Evolutionary conservation across 1,139 yeast species (phyloP).

Genomic region (Candida tetrigidarum): DNA sequence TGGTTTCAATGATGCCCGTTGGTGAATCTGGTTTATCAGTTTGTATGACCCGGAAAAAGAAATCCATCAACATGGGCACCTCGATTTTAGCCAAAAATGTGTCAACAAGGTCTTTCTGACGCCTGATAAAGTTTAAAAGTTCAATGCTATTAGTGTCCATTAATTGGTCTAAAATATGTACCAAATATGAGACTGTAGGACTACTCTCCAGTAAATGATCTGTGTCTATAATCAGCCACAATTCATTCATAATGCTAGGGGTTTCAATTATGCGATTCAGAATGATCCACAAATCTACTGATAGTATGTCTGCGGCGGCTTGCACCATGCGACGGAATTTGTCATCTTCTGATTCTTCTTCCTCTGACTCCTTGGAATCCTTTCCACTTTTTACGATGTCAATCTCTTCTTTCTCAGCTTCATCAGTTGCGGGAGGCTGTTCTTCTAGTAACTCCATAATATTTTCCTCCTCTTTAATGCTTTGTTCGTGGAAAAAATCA

Average conservation of each 20-base stretch:
- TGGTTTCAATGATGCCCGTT: constrained; percentile 60
- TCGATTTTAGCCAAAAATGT: constrained; percentile 57
- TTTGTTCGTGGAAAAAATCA: constrained; percentile 38
- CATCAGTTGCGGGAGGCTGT: constrained; percentile 12
- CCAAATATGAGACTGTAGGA: constrained; percentile 44
- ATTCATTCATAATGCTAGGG: constrained; percentile 42
- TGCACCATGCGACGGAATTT: constrained; percentile 45
- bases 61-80: constrained; percentile 60
- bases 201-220: constrained; percentile 43
- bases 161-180: constrained; percentile 49
- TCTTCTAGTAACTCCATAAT: constrained; percentile 20
- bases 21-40: constrained; percentile 69
- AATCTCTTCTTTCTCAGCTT: constrained; percentile 19
- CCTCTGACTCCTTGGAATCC: constrained; percentile 18
- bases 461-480: constrained; percentile 28
- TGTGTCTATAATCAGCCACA: constrained; percentile 46
- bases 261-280: constrained; percentile 51
- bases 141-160: constrained; percentile 53
- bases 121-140: constrained; percentile 56
- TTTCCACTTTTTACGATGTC: constrained; percentile 13
- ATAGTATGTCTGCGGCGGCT: constrained; percentile 45
- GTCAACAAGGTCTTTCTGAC: constrained; percentile 56
- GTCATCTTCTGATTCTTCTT: constrained; percentile 39
- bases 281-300: constrained; percentile 49
- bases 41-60: constrained; percentile 60